phyloP scores from a whole-genome alignment of 148 eudicot genomes.

The Chenopodium album region DNA sequence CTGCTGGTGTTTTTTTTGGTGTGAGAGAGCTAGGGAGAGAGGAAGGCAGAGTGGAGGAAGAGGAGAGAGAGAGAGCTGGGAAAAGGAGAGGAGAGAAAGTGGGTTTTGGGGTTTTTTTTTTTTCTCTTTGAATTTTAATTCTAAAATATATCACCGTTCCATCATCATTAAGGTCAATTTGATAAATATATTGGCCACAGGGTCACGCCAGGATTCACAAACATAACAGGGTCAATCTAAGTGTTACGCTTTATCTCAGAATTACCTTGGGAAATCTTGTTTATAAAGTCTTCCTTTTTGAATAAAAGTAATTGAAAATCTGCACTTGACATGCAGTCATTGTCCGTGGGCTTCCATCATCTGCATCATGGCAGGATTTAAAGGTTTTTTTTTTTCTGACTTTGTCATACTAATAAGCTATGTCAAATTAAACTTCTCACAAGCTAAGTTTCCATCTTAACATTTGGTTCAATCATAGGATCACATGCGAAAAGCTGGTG shows the following conservation, averaged over 20 bases:
- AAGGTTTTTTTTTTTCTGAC: conserved; percentile 47
- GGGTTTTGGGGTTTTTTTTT: background rate
- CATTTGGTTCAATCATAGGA: conserved; percentile 50
- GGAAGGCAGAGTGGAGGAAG: background rate
- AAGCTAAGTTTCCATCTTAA: background rate
- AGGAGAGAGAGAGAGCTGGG: background rate
- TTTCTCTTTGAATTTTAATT: background rate
- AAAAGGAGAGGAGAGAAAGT: background rate
- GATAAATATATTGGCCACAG: background rate
- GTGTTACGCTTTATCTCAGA: background rate
- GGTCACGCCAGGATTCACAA: background rate
- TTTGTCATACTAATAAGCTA: conserved; percentile 1
- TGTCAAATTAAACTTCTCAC: background rate
- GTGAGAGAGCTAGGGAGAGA: background rate
- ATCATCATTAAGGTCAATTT: background rate
- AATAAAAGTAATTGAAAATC: conserved; percentile 2
- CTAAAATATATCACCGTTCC: background rate
- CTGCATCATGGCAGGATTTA: conserved; percentile 99
- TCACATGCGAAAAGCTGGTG: conserved; percentile 99
- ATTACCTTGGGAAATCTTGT: background rate
- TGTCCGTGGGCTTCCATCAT: conserved; percentile 92
- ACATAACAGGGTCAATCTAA: background rate
- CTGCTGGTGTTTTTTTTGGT: background rate
- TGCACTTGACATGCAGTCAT: conserved; percentile 48
- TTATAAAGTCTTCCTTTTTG: background rate